Conservation (phyloP, 192 early-diverging fungal genomes). For the Linnemannia exigua region DNA sequence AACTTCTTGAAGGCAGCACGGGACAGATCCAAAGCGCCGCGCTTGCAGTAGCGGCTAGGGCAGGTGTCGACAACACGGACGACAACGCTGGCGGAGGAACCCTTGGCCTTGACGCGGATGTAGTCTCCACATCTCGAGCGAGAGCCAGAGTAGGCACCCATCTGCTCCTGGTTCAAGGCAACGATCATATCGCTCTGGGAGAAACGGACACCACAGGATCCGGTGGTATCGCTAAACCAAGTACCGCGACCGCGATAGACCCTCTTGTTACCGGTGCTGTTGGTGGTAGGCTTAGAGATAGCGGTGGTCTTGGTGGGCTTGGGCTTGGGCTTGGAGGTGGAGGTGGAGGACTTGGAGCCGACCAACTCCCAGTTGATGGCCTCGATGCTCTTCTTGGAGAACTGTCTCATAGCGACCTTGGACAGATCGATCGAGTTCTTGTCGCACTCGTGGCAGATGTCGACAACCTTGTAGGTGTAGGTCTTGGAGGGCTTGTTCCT, state of each 20-base stretch:
- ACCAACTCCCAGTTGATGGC: constrained; percentile 38
- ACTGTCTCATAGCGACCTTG: constrained; percentile 10
- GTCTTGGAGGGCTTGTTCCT: constrained; percentile 7
- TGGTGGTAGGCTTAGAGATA: not conserved
- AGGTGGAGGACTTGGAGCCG: not conserved
- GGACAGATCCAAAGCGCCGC: constrained; percentile 40
- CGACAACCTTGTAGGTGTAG: constrained; percentile 32
- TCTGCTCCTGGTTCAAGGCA: constrained; percentile 48
- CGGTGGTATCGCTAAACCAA: constrained; percentile 51
- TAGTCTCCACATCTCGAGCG: constrained; percentile 45
- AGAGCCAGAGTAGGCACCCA: constrained; percentile 30
- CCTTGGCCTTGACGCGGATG: constrained; percentile 43
- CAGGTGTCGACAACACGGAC: constrained; percentile 49
- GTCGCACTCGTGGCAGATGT: constrained; percentile 30
- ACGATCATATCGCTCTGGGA: constrained; percentile 51
- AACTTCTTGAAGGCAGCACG: constrained; percentile 46
- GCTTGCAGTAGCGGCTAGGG: constrained; percentile 40
- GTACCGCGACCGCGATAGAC: constrained; percentile 43
- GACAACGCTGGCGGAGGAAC: constrained; percentile 20
- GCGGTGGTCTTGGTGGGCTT: not conserved
- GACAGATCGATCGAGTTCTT: constrained; percentile 25
- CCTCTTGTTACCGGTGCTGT: not conserved
- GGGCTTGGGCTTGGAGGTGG: not conserved
- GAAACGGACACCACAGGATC: constrained; percentile 41
- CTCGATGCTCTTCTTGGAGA: not conserved